Conservation (phyloP, 768 basidiomycete species). For the Boletus rubropictus region DNA sequence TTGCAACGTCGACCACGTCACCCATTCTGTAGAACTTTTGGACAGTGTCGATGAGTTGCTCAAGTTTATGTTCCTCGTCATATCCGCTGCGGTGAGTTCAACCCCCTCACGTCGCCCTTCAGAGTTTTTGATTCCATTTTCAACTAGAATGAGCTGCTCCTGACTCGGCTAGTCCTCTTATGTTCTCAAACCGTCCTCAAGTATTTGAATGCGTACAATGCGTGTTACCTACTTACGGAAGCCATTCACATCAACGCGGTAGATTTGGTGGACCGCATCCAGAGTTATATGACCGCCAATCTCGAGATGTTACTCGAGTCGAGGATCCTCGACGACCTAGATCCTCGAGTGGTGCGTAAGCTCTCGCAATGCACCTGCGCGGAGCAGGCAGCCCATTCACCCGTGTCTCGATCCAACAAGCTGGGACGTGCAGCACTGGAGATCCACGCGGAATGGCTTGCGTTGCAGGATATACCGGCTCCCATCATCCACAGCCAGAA, state of each 20-base stretch:
- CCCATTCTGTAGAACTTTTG: slow-evolving; percentile 47
- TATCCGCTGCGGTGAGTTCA: slow-evolving; percentile 70
- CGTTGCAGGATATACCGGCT: slow-evolving; percentile 58
- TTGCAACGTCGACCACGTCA: neutral
- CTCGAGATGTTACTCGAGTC: slow-evolving; percentile 84
- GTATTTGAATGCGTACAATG: slow-evolving; percentile 67
- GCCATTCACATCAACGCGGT: slow-evolving; percentile 72
- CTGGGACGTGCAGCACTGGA: slow-evolving; percentile 52
- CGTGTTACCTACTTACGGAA: slow-evolving; percentile 72
- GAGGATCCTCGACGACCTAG: slow-evolving; percentile 72
- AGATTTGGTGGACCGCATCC: slow-evolving; percentile 62
- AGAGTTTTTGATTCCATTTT: neutral
- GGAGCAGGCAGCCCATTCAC: slow-evolving; percentile 61
- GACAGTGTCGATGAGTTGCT: slow-evolving; percentile 67
- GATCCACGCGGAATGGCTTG: slow-evolving; percentile 67
- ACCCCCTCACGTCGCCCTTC: neutral
- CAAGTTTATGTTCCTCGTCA: slow-evolving; percentile 82
- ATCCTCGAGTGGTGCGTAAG: slow-evolving; percentile 56
- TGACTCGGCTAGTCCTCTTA: slow-evolving; percentile 78
- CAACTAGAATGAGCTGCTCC: slow-evolving; percentile 73
- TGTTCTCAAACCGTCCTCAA: slow-evolving; percentile 74
- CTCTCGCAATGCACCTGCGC: slow-evolving; percentile 52
- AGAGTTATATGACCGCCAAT: slow-evolving; percentile 76
- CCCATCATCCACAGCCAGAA: slow-evolving; percentile 39
- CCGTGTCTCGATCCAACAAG: slow-evolving; percentile 53